Percentiles rank a stretch among this genome's conserved stretches.
Conservation (phyloP, 768 basidiomycete species). For the Suillus tomentosus region DNA sequence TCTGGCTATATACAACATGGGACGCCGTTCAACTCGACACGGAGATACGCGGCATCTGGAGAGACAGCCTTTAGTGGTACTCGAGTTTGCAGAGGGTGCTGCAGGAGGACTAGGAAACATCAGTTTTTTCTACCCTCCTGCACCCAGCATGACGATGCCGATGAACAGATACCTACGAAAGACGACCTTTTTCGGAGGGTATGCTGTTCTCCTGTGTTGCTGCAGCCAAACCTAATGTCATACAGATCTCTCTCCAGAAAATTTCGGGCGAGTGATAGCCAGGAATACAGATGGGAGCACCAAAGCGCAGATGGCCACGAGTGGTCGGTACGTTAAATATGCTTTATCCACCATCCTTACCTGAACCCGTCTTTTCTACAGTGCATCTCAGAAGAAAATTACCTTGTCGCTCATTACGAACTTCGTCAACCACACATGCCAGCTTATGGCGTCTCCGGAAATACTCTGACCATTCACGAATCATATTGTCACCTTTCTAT, state of each 20-base stretch:
- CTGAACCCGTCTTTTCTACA: slow-evolving; percentile 25
- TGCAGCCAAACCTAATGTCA: neutral
- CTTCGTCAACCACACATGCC: slow-evolving; percentile 56
- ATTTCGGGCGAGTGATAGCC: slow-evolving; percentile 68
- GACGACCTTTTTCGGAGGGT: slow-evolving; percentile 68
- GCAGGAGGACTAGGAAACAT: slow-evolving; percentile 62
- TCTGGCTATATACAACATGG: slow-evolving; percentile 63
- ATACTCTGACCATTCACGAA: slow-evolving; percentile 62
- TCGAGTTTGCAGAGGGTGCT: slow-evolving; percentile 53
- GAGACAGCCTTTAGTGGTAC: slow-evolving; percentile 53
- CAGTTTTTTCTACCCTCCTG: slow-evolving; percentile 47
- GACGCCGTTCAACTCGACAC: slow-evolving; percentile 60
- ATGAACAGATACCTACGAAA: slow-evolving; percentile 69
- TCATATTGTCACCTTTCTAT: slow-evolving; percentile 51
- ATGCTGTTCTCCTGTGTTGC: slow-evolving; percentile 27
- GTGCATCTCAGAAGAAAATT: slow-evolving; percentile 58
- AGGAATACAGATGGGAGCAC: slow-evolving; percentile 71
- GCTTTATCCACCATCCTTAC: slow-evolving; percentile 12
- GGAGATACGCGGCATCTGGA: slow-evolving; percentile 55
- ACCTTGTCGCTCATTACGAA: slow-evolving; percentile 65
- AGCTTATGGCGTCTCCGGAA: slow-evolving; percentile 62
- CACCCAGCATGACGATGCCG: slow-evolving; percentile 44
- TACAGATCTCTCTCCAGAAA: slow-evolving; percentile 70
- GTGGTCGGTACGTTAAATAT: slow-evolving; percentile 65
- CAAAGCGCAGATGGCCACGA: slow-evolving; percentile 59